phyloP scores from a whole-genome alignment of 2,329 filamentous ascomycete species.

The Xylariaceae sp. region DNA sequence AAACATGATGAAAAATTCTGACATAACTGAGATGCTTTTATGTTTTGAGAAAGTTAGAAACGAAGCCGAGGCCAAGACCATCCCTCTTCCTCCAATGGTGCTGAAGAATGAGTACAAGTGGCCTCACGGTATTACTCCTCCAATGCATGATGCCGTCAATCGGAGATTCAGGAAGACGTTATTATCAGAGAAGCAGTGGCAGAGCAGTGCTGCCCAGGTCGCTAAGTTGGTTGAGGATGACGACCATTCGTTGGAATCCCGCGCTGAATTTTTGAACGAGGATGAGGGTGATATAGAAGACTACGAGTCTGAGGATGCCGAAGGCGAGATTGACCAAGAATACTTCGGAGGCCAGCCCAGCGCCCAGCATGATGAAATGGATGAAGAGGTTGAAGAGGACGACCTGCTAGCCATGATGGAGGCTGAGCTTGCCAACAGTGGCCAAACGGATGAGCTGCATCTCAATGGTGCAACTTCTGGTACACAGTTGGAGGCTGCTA shows the following conservation, averaged over 20 bases:
- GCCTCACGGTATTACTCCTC: constrained; percentile 84
- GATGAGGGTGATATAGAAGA: constrained; percentile 43
- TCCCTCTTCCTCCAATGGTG: constrained; percentile 72
- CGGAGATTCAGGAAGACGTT: constrained; percentile 82
- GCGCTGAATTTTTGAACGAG: constrained; percentile 67
- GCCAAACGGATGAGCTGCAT: constrained; percentile 21
- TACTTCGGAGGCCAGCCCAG: constrained; percentile 41
- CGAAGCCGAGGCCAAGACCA: constrained; percentile 67
- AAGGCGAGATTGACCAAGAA: constrained; percentile 58
- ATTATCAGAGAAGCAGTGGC: constrained; percentile 79
- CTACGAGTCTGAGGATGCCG: constrained; percentile 49
- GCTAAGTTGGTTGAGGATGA: constrained; percentile 74
- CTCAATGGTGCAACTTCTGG: constrained; percentile 45
- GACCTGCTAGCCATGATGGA: constrained; percentile 55
- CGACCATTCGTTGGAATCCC: constrained; percentile 59
- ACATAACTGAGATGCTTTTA: constrained; percentile 87
- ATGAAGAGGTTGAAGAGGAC: constrained; percentile 37
- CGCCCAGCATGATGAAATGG: constrained; percentile 44
- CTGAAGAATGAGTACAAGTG: constrained; percentile 68
- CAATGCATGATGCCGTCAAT: constrained; percentile 83
- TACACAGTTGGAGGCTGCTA: constrained; percentile 48
- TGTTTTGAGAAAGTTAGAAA: constrained; percentile 70
- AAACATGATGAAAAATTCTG: constrained; percentile 84
- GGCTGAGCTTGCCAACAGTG: constrained; percentile 45
- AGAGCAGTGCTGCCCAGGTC: constrained; percentile 80